Conservation (phyloP, 257 asterid genomes). For the Ehretia macrophylla region DNA sequence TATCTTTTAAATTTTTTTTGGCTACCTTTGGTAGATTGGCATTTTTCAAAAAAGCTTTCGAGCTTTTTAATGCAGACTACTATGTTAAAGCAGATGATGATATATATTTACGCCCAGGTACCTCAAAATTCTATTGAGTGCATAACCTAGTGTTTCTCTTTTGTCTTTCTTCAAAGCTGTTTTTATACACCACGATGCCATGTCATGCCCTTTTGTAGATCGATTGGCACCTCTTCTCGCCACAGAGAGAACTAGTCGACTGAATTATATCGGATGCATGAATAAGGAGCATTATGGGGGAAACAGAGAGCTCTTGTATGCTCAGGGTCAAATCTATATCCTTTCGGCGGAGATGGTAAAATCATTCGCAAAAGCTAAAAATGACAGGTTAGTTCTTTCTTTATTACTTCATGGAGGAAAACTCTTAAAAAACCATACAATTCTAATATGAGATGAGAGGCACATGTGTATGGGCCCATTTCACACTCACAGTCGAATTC, state of each 20-base stretch:
- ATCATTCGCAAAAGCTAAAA: constrained; percentile 13
- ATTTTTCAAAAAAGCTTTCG: constrained; percentile 17
- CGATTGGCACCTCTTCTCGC: constrained; percentile 24
- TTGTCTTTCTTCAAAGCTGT: too few relatives aligned
- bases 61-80: constrained; percentile 24
- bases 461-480: too few relatives aligned
- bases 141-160: neutral
- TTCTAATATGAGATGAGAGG: too few relatives aligned
- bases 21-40: constrained; percentile 13
- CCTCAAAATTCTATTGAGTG: neutral
- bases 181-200: neutral
- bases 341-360: constrained; percentile 23
- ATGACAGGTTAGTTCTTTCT: constrained; percentile 7
- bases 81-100: constrained; percentile 26
- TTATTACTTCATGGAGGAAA: too few relatives aligned
- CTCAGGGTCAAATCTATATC: constrained; percentile 23
- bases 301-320: constrained; percentile 19
- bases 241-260: constrained; percentile 12
- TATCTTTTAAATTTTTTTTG: too few relatives aligned
- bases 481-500: too few relatives aligned
- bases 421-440: too few relatives aligned
- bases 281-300: constrained; percentile 21
- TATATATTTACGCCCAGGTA: constrained; percentile 21
- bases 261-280: constrained; percentile 22
- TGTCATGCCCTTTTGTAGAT: constrained; percentile 3